Evolutionary conservation across 2,329 filamentous ascomycete genomes (phyloP), one percentile per base, ranked within the genome.

Genomic region (Ophiostoma sp.): DNA sequence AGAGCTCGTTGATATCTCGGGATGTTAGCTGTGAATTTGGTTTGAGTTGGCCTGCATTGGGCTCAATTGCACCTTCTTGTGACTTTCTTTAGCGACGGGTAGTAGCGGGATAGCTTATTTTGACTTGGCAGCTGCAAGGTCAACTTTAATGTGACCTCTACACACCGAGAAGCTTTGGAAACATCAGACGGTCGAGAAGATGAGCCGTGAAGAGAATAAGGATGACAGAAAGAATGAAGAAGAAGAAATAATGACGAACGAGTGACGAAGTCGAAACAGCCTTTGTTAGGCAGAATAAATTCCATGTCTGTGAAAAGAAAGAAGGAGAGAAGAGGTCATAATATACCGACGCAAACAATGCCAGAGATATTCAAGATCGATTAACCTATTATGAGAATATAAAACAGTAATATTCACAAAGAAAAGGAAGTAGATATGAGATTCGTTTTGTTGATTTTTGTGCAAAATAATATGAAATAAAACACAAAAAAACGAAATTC

Each of bases 71-170:
- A 6, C 57, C 22, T 28, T 25, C 52, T 25, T 6, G 48, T 19
- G n/a, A n/a, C n/a, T n/a, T n/a, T n/a, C n/a, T 50, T 61, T 61
- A n/a, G 57, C 17, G 57, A 61, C 57, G 57, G 57, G 57, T 61
- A 61, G 28, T 22, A 31, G 33, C 33, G 17, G 33, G 33, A 63
- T 42, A 22, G 59, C 33, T 42, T 42, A 63, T 63, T 39, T 39
- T 15, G 55, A 59, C 55, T 59, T 33, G 55, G 55, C 55, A 59
- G 3, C 55, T 19, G 55, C 28, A 33, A 8, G 15, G 5, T 1
- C 15, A 59, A 59, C 55, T 17, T 33, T 59, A 59, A 33, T 19
- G 28, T n/a, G 25, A 59, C 55, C 15, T 59, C 28, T 3, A 6
- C 55, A 31, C 28, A 17, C 28, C 5, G 55, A 31, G 5, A n/a